These are phyloP conservation scores for Leccinum pellstonianum DNA, from an alignment of 768 basidiomycete genomes.

Conservation along the genomic window DNA sequence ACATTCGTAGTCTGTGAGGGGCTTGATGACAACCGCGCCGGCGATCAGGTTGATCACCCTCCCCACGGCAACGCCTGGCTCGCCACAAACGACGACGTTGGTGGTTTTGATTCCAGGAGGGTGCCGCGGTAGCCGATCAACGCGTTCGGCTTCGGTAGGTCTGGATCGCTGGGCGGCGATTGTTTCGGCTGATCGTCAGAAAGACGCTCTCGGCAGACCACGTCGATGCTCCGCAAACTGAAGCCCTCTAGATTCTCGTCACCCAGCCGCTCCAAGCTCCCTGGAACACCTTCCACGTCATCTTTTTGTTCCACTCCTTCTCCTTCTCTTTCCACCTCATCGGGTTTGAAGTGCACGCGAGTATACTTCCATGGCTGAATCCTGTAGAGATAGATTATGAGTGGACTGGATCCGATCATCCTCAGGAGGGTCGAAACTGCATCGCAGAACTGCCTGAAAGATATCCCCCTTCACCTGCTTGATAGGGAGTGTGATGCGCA, in stretches of 20 bases:
- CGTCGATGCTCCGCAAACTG: slow-evolving; percentile 9
- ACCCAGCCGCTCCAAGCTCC: slow-evolving; percentile 22
- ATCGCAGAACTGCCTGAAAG: slow-evolving; percentile 24
- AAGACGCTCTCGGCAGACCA: slow-evolving; percentile 5
- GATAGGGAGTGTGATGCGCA: slow-evolving; percentile 23
- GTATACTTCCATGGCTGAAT: slow-evolving; percentile 10
- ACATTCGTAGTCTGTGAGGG: slow-evolving; percentile 26
- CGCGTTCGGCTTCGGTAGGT: slow-evolving; percentile 18
- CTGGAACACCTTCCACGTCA: slow-evolving; percentile 1
- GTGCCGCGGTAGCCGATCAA: slow-evolving; percentile 18
- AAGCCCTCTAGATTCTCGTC: slow-evolving; percentile 15
- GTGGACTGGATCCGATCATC: slow-evolving; percentile 15
- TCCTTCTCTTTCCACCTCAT: background rate
- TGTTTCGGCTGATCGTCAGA: background rate
- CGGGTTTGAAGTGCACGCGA: slow-evolving; percentile 14
- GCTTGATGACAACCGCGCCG: slow-evolving; percentile 15
- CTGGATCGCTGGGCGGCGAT: background rate
- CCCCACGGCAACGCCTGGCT: slow-evolving; percentile 35
- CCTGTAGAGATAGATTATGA: slow-evolving; percentile 25
- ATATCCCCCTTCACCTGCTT: slow-evolving; percentile 13
- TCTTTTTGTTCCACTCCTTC: background rate
- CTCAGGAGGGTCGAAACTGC: slow-evolving; percentile 20
- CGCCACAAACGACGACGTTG: slow-evolving; percentile 46
- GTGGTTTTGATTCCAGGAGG: slow-evolving; percentile 20
- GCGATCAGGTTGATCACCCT: slow-evolving; percentile 30